A percentile compares a stretch with the other conserved stretches of the same genome.
These are phyloP conservation scores for Porpolomopsis calyptriformis DNA, from an alignment of 768 basidiomycete species.

Conservation along the genomic window DNA sequence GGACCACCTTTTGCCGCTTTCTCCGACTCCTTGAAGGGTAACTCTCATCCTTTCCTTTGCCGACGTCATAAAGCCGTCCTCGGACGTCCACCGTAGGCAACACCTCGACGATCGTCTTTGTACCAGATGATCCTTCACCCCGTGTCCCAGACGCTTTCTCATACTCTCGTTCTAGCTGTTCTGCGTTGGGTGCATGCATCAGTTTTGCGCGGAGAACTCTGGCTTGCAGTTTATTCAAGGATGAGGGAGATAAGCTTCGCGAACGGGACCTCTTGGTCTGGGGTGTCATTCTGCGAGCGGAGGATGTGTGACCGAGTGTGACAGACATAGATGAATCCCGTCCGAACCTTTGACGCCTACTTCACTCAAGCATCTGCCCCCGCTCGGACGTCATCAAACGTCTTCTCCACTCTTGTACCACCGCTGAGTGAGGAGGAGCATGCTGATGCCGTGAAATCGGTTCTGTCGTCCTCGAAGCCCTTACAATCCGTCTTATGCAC, in stretches of 20 bases:
- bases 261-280: not conserved
- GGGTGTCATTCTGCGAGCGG: too few species aligned
- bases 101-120: conserved; percentile 62
- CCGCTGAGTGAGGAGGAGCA: conserved; percentile 64
- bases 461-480: conserved; percentile 18
- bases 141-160: conserved; percentile 52
- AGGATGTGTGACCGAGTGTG: too few species aligned
- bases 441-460: conserved; percentile 26
- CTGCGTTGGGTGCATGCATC: conserved; percentile 69
- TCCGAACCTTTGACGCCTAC: conserved; percentile 92
- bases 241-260: conserved; percentile 44
- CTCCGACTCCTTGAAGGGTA: conserved; percentile 58
- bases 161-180: conserved; percentile 74
- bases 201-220: conserved; percentile 86
- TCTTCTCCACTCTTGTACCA: conserved; percentile 66
- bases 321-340: too few species aligned
- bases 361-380: conserved; percentile 55
- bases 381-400: conserved; percentile 63
- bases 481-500: conserved; percentile 26
- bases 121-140: conserved; percentile 29
- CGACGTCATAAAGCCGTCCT: conserved; percentile 86
- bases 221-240: conserved; percentile 87
- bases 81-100: conserved; percentile 80
- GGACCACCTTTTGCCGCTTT: conserved; percentile 62
- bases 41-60: conserved; percentile 47